Conservation (phyloP, 208 protist species). For the Wallacemonas sp. region DNA sequence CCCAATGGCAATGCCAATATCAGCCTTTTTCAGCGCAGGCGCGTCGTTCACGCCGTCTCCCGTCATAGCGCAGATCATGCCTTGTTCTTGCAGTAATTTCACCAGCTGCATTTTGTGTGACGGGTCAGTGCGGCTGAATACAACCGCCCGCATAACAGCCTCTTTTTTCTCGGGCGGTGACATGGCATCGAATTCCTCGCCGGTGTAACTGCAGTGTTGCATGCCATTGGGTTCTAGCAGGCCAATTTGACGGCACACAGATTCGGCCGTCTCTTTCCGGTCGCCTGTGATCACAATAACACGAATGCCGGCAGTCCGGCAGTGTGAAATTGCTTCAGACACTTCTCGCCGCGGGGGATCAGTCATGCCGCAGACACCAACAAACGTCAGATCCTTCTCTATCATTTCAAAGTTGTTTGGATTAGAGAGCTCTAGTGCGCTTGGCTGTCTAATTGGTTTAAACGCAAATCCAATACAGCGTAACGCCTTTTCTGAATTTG, state of each 20-base stretch:
- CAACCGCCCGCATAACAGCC: slow-evolving; percentile 54
- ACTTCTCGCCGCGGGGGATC: slow-evolving; percentile 95
- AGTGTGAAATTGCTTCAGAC: slow-evolving; percentile 84
- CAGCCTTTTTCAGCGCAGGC: slow-evolving; percentile 97
- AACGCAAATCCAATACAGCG: slow-evolving; percentile 86
- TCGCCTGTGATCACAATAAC: slow-evolving; percentile 98
- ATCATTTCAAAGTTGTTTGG: slow-evolving; percentile 68
- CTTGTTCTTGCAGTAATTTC: slow-evolving; percentile 77
- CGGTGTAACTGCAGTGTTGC: slow-evolving; percentile 60
- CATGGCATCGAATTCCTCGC: slow-evolving; percentile 77
- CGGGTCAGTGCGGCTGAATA: slow-evolving; percentile 86
- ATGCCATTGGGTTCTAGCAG: slow-evolving; percentile 63
- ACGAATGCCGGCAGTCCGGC: slow-evolving; percentile 94
- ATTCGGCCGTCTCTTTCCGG: slow-evolving; percentile 94
- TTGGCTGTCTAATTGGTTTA: slow-evolving; percentile 31
- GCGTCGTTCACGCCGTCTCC: slow-evolving; percentile 94
- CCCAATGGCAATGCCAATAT: slow-evolving; percentile 99
- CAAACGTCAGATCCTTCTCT: slow-evolving; percentile 88
- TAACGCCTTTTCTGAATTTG: slow-evolving; percentile 55
- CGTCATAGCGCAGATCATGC: slow-evolving; percentile 89
- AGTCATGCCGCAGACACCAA: slow-evolving; percentile 92
- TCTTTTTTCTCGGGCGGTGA: slow-evolving; percentile 43
- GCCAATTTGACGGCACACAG: slow-evolving; percentile 95
- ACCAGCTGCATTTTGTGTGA: slow-evolving; percentile 90
- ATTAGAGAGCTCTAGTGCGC: slow-evolving; percentile 46